Base-by-base conservation (phyloP, 345 rosid genomes). In the Rhizophora mangle region DNA sequence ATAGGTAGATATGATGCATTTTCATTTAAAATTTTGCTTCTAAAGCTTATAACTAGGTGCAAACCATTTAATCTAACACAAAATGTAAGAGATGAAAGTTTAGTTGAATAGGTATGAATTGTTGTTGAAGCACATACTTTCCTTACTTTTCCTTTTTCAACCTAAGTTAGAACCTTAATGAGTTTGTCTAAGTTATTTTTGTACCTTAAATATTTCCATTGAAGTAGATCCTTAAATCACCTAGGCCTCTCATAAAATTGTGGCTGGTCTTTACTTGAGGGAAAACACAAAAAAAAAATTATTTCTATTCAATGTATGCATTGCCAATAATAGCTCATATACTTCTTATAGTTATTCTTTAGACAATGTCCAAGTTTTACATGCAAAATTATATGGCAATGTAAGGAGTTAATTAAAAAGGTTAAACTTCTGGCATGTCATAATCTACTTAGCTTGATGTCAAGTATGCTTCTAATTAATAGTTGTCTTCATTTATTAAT, bases 21-120 rank as follows among this genome's bases (percentile, higher is more conserved):
- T 83, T 96, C 99, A 19, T 96, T 92, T 68, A 98, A 95, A 49
- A 98, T 96, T 51, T 96, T 92, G 71, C 95, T 96, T 72, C 84
- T 96, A 6, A 98, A 96, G 83, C 93, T 96, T 74, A 76, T 95
- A 74, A 95, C 92, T 2, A 97, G 99, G 63, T 88, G 98, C 29
- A 96, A 85, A 84, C 95, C 97, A 51, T 83, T 92, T 52, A 96
- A 95, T 76, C 72, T 88, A 58, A 73, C 80, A 70, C 90, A 75
- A 62, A 97, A 96, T 73, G 39, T 96, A 20, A 98, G 98, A 22
- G 97, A 96, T 72, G 98, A 89, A 77, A 92, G 96, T 78, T 82
- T 92, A 80, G 99, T 90, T 64, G 97, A 96, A 87, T 96, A 97
- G 97, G 99, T 92, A 87, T 60, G 86, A 60, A 60, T 39, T n/a